A percentile compares a stretch with the other conserved stretches of the same genome.
Evolutionary conservation across 78 protist genomes (phyloP).

Genomic region (Dictyostelium discoideum): dicty_2.7 NC_007090.3:3875001-3875500

Average conservation of each 20-base stretch:
- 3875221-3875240: not conserved
- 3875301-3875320: not conserved
- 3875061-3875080: conserved; percentile 8
- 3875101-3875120: not conserved
- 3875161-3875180: not conserved
- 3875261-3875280: not conserved
- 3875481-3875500: not conserved
- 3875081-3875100: conserved; percentile 9
- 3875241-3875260: not conserved
- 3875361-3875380: not conserved
- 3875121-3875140: not conserved
- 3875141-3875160: not conserved
- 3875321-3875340: not conserved
- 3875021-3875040: not conserved
- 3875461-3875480: not conserved
- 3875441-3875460: too few relatives aligned
- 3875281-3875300: not conserved
- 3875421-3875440: not conserved
- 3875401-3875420: not conserved
- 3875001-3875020: not conserved
- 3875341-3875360: not conserved
- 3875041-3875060: conserved; percentile 9
- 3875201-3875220: not conserved
- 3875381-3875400: not conserved
- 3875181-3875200: not conserved